phyloP scores from a whole-genome alignment of 257 asterid genomes.

The Apocynum venetum region DNA sequence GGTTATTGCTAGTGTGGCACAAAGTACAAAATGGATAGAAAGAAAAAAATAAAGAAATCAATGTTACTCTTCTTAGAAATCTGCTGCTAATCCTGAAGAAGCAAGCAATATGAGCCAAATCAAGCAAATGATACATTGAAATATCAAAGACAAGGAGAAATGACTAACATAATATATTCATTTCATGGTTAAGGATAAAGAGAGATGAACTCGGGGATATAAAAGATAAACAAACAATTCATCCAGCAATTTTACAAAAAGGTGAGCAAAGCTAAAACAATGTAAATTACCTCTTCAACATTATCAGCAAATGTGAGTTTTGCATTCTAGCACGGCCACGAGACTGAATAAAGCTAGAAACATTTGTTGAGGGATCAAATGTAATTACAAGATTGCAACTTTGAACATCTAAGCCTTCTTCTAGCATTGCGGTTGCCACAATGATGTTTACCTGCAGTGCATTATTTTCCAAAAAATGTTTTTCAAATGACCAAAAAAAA shows the following conservation, averaged over 20 bases:
- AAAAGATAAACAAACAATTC: not conserved
- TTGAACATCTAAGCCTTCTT: slow-evolving; percentile 94
- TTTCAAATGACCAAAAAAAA: not conserved
- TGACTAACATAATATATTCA: not conserved
- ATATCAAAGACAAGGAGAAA: not conserved
- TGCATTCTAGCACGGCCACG: slow-evolving; percentile 95
- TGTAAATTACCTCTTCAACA: slow-evolving; percentile 52
- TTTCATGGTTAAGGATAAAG: not conserved
- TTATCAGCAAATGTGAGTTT: slow-evolving; percentile 67
- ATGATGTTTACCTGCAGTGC: slow-evolving; percentile 75
- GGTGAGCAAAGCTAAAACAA: not conserved
- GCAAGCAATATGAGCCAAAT: not conserved
- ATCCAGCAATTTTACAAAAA: not conserved
- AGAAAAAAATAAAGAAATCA: not conserved
- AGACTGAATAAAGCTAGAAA: slow-evolving; percentile 91
- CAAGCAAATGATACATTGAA: not conserved
- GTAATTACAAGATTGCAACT: slow-evolving; percentile 91
- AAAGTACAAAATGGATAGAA: not conserved
- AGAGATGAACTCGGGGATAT: not conserved
- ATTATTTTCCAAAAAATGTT: slow-evolving; percentile 3
- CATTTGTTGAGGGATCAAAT: slow-evolving; percentile 68
- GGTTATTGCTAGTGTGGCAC: not conserved
- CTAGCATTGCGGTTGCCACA: slow-evolving; percentile 81
- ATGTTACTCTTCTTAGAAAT: not conserved
- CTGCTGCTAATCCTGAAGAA: not conserved